Conservation (phyloP, 306 rosid genomes). For the Nissolia schottii region DNA sequence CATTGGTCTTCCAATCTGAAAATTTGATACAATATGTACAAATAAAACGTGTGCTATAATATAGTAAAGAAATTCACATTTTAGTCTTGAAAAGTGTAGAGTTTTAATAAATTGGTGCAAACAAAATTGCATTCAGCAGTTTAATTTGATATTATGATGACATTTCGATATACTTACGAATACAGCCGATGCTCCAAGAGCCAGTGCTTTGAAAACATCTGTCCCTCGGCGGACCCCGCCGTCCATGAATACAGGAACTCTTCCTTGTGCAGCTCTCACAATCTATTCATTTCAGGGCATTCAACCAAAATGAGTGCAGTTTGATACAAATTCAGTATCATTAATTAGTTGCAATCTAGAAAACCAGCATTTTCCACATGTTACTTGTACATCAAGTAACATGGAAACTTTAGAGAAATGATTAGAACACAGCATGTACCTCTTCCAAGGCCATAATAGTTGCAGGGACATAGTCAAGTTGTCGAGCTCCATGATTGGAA, state of each 20-base stretch:
- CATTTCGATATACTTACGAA: slow-evolving; percentile 50
- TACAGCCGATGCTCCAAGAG: slow-evolving; percentile 86
- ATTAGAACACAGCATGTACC: slow-evolving; percentile 36
- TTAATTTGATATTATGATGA: neutral
- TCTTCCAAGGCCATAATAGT: slow-evolving; percentile 84
- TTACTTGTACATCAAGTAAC: neutral
- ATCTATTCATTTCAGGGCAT: slow-evolving; percentile 47
- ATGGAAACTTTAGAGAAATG: neutral
- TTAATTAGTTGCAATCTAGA: too few species aligned
- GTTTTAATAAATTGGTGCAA: too few species aligned
- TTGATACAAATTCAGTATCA: neutral
- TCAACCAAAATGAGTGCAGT: neutral
- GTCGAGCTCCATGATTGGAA: slow-evolving; percentile 99
- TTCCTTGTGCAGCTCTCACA: slow-evolving; percentile 81
- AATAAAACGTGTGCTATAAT: neutral
- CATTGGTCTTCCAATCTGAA: slow-evolving; percentile 74
- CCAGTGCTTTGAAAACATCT: slow-evolving; percentile 92
- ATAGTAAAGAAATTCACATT: too few species aligned
- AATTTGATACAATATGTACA: neutral
- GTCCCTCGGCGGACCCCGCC: slow-evolving; percentile 93
- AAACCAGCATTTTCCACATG: neutral
- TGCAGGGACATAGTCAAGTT: slow-evolving; percentile 92
- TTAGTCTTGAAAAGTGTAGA: too few species aligned
- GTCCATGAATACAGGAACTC: slow-evolving; percentile 80
- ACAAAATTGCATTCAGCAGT: too few species aligned